These are phyloP conservation scores for Coniferiporia sulphurascens DNA, from an alignment of 1,284 basidiomycete species.

Conservation along the genomic window DNA sequence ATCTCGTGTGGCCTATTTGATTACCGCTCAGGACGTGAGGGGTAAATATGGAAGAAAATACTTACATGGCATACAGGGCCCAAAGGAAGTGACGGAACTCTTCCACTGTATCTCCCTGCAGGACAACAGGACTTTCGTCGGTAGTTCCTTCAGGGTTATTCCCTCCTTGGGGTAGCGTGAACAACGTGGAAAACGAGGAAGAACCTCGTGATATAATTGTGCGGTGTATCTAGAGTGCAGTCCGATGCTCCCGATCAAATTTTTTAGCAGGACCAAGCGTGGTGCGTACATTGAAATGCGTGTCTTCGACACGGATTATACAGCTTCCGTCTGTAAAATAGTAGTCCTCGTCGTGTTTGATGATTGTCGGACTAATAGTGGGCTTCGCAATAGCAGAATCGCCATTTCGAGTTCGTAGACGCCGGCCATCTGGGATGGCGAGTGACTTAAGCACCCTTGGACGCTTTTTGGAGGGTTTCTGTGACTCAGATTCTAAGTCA, in stretches of 20 bases:
- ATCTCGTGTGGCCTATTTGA: slow-evolving; percentile 52
- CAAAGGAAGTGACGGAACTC: slow-evolving; percentile 62
- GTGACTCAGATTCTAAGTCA: no score
- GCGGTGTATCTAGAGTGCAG: slow-evolving; percentile 50
- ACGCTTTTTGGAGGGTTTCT: no score
- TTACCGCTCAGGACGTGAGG: slow-evolving; percentile 1
- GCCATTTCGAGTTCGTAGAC: no score
- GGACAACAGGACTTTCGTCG: slow-evolving; percentile 57
- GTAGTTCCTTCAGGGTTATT: slow-evolving; percentile 46
- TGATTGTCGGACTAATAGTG: not conserved
- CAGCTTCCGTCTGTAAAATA: slow-evolving; percentile 45
- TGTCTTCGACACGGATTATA: slow-evolving; percentile 43
- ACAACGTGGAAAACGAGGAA: slow-evolving; percentile 59
- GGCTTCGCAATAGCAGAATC: no score
- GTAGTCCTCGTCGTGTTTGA: slow-evolving; percentile 47
- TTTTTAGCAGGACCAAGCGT: slow-evolving; percentile 26
- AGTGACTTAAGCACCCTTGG: no score
- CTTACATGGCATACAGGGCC: slow-evolving; percentile 59
- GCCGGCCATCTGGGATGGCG: no score
- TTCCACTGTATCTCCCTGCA: slow-evolving; percentile 51
- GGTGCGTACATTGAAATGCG: slow-evolving; percentile 40
- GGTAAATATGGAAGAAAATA: slow-evolving; percentile 24
- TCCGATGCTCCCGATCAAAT: not conserved
- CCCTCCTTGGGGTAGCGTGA: slow-evolving; percentile 53
- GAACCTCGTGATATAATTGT: slow-evolving; percentile 56